Base-by-base conservation (phyloP, 2,329 filamentous ascomycete genomes). In the Colletotrichum melonis region DNA sequence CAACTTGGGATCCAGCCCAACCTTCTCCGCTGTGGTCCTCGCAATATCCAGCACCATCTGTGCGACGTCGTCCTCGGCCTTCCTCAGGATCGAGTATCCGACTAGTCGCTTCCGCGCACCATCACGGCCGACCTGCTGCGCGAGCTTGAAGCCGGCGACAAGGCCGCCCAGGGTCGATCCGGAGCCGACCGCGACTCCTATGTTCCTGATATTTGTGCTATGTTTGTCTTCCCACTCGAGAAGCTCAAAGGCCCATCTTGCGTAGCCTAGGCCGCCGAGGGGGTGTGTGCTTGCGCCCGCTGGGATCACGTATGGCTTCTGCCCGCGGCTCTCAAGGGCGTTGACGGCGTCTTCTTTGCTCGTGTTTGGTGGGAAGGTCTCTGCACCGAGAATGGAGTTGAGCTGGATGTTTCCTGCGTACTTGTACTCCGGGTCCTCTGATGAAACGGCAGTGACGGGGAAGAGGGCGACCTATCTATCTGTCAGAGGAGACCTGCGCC, bases 91-190 rank as follows among this genome's bases (percentile, higher is more conserved):
- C 28, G 59, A 72, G 54, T 68, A 67, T 6, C 73, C 73, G 30
- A 74, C 5, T 26, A 74, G 24, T 9, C 73, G 63, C 8, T 69
- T 68, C 14, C 5, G 16, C 14, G 49, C 14, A 16, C 26, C 26
- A 4, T 55, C 7, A 4, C 22, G 26, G 14, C 83, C 80, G 76
- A 75, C 62, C 67, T 79, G 79, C 79, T 90, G 84, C 5, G 86
- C 80, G n/a, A 91, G 80, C 81, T 91, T 91, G 78, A 92, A 92
- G 0, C 91, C 91, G 0, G 90, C 91, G 14, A 93, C 84, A 84
- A 93, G 90, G 4, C 91, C 91, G 1, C 89, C 91, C 78, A 92
- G 86, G 1, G 91, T 92, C 11, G 86, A 89, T 4, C 91, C 91
- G 0, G 91, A 92, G 5, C 92, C 91, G 5, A 88, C 88, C 76